Percentiles rank a stretch among this genome's conserved stretches.
Evolutionary conservation across 2,329 filamentous ascomycete species (phyloP).

Genomic region (Aspergillus piperis): DNA sequence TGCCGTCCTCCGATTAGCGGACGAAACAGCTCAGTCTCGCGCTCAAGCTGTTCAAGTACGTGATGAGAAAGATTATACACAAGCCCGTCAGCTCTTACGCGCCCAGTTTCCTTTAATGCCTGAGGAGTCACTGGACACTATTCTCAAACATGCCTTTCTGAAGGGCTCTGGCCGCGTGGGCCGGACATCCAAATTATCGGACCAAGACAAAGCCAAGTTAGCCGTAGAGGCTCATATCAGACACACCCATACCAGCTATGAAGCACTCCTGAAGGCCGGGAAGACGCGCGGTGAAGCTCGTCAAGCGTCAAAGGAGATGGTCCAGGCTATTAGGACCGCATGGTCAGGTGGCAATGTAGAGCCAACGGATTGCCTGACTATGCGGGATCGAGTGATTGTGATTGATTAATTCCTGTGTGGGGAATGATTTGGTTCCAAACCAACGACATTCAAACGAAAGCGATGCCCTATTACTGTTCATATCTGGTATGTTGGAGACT

Average conservation of each 20-base stretch:
- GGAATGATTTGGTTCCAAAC: background rate
- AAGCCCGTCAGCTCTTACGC: slow-evolving; percentile 29
- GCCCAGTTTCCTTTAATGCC: slow-evolving; percentile 44
- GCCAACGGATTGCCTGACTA: background rate
- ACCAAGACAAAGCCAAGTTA: slow-evolving; percentile 38
- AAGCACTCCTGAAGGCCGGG: slow-evolving; percentile 33
- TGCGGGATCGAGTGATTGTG: background rate
- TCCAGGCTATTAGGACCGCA: slow-evolving; percentile 30
- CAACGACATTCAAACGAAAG: background rate
- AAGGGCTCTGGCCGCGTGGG: slow-evolving; percentile 46
- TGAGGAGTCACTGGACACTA: slow-evolving; percentile 27
- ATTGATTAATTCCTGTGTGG: background rate
- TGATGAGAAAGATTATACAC: slow-evolving; percentile 33
- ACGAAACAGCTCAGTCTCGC: slow-evolving; percentile 43
- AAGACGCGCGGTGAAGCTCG: slow-evolving; percentile 31
- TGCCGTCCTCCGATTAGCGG: slow-evolving; percentile 41
- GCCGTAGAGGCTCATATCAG: slow-evolving; percentile 49
- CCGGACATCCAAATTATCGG: slow-evolving; percentile 32
- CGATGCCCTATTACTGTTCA: background rate
- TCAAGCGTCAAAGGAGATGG: slow-evolving; percentile 32
- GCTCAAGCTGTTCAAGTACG: slow-evolving; percentile 41
- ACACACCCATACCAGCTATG: slow-evolving; percentile 45
- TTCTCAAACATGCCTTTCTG: slow-evolving; percentile 44
- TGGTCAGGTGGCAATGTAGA: slow-evolving; percentile 32
- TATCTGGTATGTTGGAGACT: background rate